These are phyloP conservation scores for Aspergillus carbonarius DNA, from an alignment of 2,329 filamentous ascomycete species.

Conservation along the genomic window DNA sequence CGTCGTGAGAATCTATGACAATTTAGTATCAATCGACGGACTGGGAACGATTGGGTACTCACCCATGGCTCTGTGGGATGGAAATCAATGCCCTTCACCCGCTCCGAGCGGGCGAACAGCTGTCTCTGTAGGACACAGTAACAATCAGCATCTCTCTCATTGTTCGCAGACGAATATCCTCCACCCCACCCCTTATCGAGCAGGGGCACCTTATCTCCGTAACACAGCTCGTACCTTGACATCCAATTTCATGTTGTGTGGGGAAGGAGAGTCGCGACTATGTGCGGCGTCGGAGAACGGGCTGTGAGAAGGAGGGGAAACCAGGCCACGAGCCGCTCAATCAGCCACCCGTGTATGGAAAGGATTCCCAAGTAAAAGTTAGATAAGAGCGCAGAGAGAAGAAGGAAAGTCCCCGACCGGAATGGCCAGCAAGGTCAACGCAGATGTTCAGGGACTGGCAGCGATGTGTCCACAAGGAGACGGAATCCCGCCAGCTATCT, in stretches of 20 bases:
- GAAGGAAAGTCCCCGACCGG: conserved; percentile 18
- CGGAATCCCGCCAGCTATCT: conserved; percentile 35
- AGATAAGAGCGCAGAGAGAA: conserved; percentile 4
- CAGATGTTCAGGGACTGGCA: conserved; percentile 20
- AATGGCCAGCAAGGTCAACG: conserved; percentile 18
- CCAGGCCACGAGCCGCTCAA: conserved; percentile 35
- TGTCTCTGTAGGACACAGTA: conserved; percentile 60
- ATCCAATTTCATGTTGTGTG: conserved; percentile 57
- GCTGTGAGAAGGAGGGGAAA: conserved; percentile 29
- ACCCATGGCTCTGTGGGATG: conserved; percentile 97
- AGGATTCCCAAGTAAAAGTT: conserved; percentile 12
- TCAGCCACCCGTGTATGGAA: conserved; percentile 28
- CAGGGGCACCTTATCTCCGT: neutral
- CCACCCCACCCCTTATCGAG: neutral
- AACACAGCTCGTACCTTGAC: conserved; percentile 52
- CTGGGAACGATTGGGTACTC: conserved; percentile 28
- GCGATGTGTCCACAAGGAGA: conserved; percentile 36
- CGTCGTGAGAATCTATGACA: conserved; percentile 72
- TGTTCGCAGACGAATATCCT: conserved; percentile 2
- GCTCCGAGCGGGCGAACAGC: conserved; percentile 85
- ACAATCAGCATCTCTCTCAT: conserved; percentile 38
- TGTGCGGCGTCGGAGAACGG: conserved; percentile 36
- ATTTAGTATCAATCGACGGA: conserved; percentile 22
- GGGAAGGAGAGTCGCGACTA: conserved; percentile 31
- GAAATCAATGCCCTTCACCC: conserved; percentile 97